phyloP scores from a whole-genome alignment of 2,329 filamentous ascomycete genomes.

The Huntiella moniliformis region DNA sequence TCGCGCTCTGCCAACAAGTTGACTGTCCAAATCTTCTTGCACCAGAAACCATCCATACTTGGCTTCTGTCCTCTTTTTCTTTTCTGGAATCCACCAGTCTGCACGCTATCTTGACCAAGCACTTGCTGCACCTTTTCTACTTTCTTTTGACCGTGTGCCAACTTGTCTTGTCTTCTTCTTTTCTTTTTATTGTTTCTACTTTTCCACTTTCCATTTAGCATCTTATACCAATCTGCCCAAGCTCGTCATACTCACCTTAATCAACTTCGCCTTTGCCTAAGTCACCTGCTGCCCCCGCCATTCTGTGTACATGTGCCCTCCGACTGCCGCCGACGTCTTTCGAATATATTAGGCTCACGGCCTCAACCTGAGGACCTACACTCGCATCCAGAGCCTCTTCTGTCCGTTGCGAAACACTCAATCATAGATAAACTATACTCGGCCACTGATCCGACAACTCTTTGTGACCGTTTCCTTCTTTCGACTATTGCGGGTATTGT shows the following conservation, averaged over 20 bases:
- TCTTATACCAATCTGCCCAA: no score
- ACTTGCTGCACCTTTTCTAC: neutral
- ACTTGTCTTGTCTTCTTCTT: no score
- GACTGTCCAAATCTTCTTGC: constrained; percentile 2
- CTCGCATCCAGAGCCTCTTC: neutral
- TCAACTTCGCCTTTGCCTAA: neutral
- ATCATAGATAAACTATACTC: neutral
- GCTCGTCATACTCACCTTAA: neutral
- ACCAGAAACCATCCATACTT: neutral
- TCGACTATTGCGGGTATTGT: constrained; percentile 2
- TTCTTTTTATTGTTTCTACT: no score
- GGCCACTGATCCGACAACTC: neutral
- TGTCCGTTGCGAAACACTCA: no score
- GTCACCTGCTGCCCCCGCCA: neutral
- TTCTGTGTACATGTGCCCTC: constrained; percentile 22
- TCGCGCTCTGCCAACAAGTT: constrained; percentile 6
- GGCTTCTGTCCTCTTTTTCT: neutral
- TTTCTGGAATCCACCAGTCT: neutral
- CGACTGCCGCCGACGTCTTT: constrained; percentile 18
- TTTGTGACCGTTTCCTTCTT: neutral
- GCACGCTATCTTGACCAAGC: neutral
- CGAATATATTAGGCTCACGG: constrained; percentile 22
- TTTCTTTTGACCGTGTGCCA: neutral
- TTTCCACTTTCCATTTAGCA: no score
- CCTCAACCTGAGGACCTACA: constrained; percentile 14